These are phyloP conservation scores for Earliella scabrosa DNA, from an alignment of 1,284 basidiomycete genomes.

Conservation along the genomic window DNA sequence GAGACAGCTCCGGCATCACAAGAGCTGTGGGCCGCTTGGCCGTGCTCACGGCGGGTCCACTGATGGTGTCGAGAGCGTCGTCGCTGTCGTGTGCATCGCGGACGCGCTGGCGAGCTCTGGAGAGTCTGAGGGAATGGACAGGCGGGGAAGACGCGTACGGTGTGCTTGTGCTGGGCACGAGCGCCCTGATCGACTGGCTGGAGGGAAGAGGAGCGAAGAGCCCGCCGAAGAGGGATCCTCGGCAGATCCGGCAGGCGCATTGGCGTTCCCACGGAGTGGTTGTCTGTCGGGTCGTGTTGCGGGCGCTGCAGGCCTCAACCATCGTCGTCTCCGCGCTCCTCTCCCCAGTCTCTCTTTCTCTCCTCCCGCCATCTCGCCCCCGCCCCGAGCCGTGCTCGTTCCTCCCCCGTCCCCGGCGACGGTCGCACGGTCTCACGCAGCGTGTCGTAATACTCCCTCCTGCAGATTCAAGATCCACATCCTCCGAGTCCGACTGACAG, in stretches of 20 bases:
- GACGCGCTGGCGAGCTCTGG: too few species aligned
- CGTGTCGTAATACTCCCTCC: conserved; percentile 6
- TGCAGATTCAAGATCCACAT: not conserved
- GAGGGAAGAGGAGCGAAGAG: too few species aligned
- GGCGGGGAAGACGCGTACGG: too few species aligned
- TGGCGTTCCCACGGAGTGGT: not conserved
- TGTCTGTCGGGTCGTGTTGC: not conserved
- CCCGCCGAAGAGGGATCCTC: not conserved
- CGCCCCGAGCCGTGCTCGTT: conserved; percentile 16
- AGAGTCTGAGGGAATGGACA: too few species aligned
- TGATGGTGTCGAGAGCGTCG: too few species aligned
- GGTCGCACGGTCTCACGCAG: not conserved
- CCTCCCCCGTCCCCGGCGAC: conserved; percentile 3
- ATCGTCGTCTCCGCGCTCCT: not conserved
- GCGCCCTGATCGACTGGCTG: too few species aligned
- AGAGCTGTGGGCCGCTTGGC: too few species aligned
- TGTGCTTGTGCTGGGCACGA: too few species aligned
- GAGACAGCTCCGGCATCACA: too few species aligned
- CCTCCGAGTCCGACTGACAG: conserved; percentile 6
- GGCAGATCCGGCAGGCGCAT: not conserved
- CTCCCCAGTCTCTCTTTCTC: not conserved
- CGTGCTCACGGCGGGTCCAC: too few species aligned
- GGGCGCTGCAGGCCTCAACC: conserved; percentile 2
- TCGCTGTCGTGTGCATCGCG: too few species aligned
- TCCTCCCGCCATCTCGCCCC: not conserved